Evolutionary conservation across 768 basidiomycete species (phyloP).

Genomic region (Phylloporus scabripes): DNA sequence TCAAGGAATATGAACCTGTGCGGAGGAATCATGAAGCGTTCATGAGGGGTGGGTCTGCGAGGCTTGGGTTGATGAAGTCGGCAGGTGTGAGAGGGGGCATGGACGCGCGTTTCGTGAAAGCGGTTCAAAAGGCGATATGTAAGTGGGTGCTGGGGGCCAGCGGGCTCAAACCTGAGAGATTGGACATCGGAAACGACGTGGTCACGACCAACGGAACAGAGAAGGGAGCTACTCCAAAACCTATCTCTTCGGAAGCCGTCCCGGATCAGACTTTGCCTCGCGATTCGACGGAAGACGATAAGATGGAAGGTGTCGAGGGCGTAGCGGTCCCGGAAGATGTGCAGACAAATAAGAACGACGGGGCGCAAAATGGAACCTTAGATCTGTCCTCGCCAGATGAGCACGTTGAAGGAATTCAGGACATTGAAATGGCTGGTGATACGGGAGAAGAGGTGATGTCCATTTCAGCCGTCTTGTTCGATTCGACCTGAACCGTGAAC

Average conservation of each 20-base stretch:
- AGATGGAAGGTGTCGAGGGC: slow-evolving; percentile 20
- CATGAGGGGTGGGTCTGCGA: slow-evolving; percentile 50
- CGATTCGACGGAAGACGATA: slow-evolving; percentile 5
- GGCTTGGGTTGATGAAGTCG: slow-evolving; percentile 31
- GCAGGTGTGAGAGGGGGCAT: slow-evolving; percentile 35
- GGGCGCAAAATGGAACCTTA: background rate
- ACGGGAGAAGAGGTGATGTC: slow-evolving; percentile 20
- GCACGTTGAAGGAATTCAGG: slow-evolving; percentile 1
- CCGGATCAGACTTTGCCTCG: background rate
- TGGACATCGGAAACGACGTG: slow-evolving; percentile 1
- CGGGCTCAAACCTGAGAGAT: slow-evolving; percentile 8
- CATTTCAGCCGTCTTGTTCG: background rate
- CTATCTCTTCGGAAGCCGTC: background rate
- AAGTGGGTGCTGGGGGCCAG: slow-evolving; percentile 23
- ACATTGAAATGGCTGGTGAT: slow-evolving; percentile 14
- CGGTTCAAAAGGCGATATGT: slow-evolving; percentile 30
- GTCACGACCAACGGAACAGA: background rate
- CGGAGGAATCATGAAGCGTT: slow-evolving; percentile 45
- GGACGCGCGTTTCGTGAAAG: slow-evolving; percentile 34
- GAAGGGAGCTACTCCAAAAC: background rate
- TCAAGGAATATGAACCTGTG: slow-evolving; percentile 51
- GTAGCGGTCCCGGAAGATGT: background rate
- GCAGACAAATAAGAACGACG: background rate
- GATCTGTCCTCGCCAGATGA: slow-evolving; percentile 3
- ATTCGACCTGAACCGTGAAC: background rate